Evolutionary conservation across 108 stramenopile genomes (phyloP), one percentile per base, ranked within the genome.

Genomic region (Cyclotella atomus): DNA sequence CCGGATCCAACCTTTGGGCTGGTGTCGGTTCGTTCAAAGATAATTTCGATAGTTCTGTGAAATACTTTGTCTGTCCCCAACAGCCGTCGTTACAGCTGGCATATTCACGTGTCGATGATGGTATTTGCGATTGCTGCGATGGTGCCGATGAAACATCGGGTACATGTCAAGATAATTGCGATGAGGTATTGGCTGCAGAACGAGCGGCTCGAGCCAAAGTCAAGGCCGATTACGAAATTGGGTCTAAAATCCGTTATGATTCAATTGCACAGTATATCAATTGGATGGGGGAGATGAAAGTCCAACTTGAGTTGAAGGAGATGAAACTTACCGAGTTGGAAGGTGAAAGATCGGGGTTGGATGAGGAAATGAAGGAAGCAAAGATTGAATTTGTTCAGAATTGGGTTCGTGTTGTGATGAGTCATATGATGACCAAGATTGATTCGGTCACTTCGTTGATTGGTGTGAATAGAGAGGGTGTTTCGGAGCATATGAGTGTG

Each of bases 151-250:
- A n/a, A n/a, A n/a, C n/a, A n/a, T n/a, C n/a, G n/a, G n/a, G n/a
- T n/a, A 19, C n/a, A n/a, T 94, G 92, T 69, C 44, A 55, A 0
- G 84, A 94, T 69, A 76, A 53, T 56, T 94, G 92, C 60, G 86
- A 88, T 17, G 65, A 75, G n/a, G 69, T 90, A 2, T 60, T 89
- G 34, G 70, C 57, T 34, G 84, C 43, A 15, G 89, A 94, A 70
- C 79, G 86, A 0, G 79, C 77, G 36, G 43, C 35, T 3, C 36
- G 52, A 0, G 49, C 62, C 23, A 83, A 81, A 61, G 17, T 73
- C 10, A 20, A 71, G 38, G 17, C 50, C 0, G 65, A 75, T 33
- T 94, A 77, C 65, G 25, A 35, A 16, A 24, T 65, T 16, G 92
- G 92, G 69, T 75, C 66, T n/a, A 50, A 57, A 35, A 50, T 68